phyloP scores from a whole-genome alignment of 192 early-diverging fungal species.

The Gryganskiella cystojenkinii region DNA sequence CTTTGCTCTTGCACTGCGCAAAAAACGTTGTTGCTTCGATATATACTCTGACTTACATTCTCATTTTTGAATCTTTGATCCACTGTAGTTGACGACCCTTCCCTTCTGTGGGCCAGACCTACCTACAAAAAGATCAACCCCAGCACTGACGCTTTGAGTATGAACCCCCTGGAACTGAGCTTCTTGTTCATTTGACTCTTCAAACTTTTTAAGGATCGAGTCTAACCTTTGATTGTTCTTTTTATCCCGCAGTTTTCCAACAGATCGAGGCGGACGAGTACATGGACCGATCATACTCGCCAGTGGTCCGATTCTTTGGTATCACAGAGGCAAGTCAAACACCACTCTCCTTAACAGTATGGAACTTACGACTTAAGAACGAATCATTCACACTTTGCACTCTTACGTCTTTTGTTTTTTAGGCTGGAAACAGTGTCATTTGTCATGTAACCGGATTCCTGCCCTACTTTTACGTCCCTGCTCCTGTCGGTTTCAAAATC shows the following conservation, averaged over 20 bases:
- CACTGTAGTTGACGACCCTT: slow-evolving; percentile 46
- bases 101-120: slow-evolving; percentile 51
- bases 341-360: no score
- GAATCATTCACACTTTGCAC: no score
- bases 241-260: slow-evolving; percentile 80
- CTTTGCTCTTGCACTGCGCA: neutral
- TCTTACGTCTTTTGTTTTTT: neutral
- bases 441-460: slow-evolving; percentile 92
- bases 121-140: slow-evolving; percentile 35
- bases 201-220: neutral
- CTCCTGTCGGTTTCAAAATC: slow-evolving; percentile 80
- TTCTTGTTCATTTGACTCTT: neutral
- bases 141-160: slow-evolving; percentile 52
- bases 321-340: slow-evolving; percentile 83
- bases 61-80: neutral
- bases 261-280: slow-evolving; percentile 96
- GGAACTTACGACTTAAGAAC: no score
- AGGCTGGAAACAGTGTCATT: slow-evolving; percentile 88
- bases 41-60: neutral
- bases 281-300: slow-evolving; percentile 60
- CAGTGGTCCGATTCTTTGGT: slow-evolving; percentile 86
- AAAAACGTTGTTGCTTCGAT: neutral
- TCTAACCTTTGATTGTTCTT: neutral
- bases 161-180: neutral
- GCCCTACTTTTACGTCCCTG: slow-evolving; percentile 95